Base-by-base conservation (phyloP, 2,329 filamentous ascomycete species). In the Ceratocystis alfenasii region DNA sequence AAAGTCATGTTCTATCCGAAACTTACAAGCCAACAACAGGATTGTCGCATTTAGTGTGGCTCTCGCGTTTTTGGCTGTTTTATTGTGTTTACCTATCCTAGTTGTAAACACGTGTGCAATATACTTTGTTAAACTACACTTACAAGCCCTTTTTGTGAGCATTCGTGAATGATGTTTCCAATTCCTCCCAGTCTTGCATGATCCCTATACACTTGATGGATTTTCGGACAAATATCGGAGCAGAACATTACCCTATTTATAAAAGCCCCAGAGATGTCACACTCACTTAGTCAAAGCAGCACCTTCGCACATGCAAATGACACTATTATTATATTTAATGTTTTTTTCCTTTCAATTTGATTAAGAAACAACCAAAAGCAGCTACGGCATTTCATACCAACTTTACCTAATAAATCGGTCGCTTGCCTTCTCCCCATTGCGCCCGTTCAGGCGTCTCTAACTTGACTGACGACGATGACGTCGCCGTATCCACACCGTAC, bases 11-110 rank as follows among this genome's bases (percentile, higher is more conserved):
- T 46, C 33, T 8, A 33, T 22, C 28, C 8, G 30, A 57, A 36
- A 28, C 48, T 15, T 17, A 61, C 28, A 6, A 53, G 28, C 28
- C 5, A 22, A 53, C n/a, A 50, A 48, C 5, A 20, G 7, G 5
- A 20, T 25, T 44, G 30, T 0, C 60, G 57, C 28, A n/a, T 44
- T 55, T 41, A 20, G 7, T 59, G 62, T 12, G 20, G 22, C 36
- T 48, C 30, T 50, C 62, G 12, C 70, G 71, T 70, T 72, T 61
- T 55, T 69, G 66, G 67, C 62, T 72, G 81, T 81, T 77, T 78
- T 76, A 83, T 30, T 81, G 82, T 78, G 81, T 70, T 73, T 73
- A 73, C 76, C 20, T 22, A 25, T 22, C 17, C n/a, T 81, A 79
- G 82, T 76, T 76, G 81, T 80, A 81, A 77, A 72, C 80, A 78